These are phyloP conservation scores for Coemansia sp. DNA, from an alignment of 192 early-diverging fungal species.

Conservation along the genomic window DNA sequence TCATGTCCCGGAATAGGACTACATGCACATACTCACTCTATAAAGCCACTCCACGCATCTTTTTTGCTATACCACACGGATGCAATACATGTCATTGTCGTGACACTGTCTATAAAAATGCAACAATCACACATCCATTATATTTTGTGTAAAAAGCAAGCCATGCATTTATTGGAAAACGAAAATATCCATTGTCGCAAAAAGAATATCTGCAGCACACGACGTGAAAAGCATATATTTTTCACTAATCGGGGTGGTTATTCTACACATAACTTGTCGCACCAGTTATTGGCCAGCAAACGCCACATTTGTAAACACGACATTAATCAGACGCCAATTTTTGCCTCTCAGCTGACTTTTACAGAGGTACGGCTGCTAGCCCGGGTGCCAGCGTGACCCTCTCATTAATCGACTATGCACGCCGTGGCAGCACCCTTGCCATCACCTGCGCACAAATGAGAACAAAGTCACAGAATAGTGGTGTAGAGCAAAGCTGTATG, in stretches of 20 bases:
- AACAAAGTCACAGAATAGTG: not conserved
- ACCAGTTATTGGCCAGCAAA: not conserved
- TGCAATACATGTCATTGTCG: not conserved
- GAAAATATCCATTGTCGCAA: not conserved
- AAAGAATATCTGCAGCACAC: not conserved
- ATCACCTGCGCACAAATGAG: not conserved
- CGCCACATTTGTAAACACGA: constrained; percentile 4
- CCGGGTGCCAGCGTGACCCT: not conserved
- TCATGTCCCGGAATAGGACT: not conserved
- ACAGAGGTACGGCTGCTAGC: not conserved
- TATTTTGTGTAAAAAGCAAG: not conserved
- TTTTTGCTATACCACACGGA: not conserved
- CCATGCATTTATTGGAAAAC: constrained; percentile 3
- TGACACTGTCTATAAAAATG: not conserved
- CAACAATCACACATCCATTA: not conserved
- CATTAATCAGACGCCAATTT: not conserved
- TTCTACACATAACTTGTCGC: not conserved
- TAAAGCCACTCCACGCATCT: not conserved
- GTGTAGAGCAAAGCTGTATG: not conserved
- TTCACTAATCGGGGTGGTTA: not conserved
- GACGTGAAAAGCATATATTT: not conserved
- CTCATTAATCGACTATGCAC: not conserved
- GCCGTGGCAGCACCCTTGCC: not conserved
- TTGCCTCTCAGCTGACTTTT: not conserved
- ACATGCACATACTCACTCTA: not conserved